phyloP scores from a whole-genome alignment of 2,329 filamentous ascomycete genomes.

The Trichoderma koningii region DNA sequence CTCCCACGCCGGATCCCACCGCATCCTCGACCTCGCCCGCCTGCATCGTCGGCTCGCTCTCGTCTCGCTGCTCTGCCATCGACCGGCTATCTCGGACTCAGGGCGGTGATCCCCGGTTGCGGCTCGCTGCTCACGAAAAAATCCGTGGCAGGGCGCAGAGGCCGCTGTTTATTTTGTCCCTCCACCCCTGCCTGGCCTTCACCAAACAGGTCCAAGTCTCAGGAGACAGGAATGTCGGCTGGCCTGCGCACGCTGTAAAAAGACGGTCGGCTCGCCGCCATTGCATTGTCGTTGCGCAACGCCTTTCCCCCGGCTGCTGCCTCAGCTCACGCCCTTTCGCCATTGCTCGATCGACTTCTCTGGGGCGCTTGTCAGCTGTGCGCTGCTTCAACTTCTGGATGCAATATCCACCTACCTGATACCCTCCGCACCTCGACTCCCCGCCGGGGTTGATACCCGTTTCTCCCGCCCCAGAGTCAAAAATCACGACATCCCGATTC shows the following conservation, averaged over 20 bases:
- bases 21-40: background rate
- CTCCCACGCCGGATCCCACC: background rate
- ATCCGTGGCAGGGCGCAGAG: slow-evolving; percentile 12
- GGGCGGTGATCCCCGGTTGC: slow-evolving; percentile 1
- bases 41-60: background rate
- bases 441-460: slow-evolving; percentile 7
- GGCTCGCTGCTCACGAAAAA: slow-evolving; percentile 1
- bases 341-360: background rate
- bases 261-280: slow-evolving; percentile 12
- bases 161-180: slow-evolving; percentile 23
- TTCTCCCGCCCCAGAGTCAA: background rate
- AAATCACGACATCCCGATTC: background rate
- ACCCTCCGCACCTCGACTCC: slow-evolving; percentile 19
- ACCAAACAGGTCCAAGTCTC: slow-evolving; percentile 10
- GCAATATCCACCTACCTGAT: slow-evolving; percentile 22
- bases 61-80: background rate
- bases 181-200: background rate
- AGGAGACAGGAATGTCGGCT: slow-evolving; percentile 27
- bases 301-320: background rate
- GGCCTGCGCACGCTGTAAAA: slow-evolving; percentile 8
- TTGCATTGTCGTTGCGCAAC: slow-evolving; percentile 5
- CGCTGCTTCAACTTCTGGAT: background rate
- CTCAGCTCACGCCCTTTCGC: background rate
- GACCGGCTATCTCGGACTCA: slow-evolving; percentile 19
- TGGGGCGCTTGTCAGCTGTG: slow-evolving; percentile 1